Percentiles rank a stretch among this genome's conserved stretches.
Evolutionary conservation across 371 early-diverging fungal genomes (phyloP).

Genomic region (Mucor indicus): DNA sequence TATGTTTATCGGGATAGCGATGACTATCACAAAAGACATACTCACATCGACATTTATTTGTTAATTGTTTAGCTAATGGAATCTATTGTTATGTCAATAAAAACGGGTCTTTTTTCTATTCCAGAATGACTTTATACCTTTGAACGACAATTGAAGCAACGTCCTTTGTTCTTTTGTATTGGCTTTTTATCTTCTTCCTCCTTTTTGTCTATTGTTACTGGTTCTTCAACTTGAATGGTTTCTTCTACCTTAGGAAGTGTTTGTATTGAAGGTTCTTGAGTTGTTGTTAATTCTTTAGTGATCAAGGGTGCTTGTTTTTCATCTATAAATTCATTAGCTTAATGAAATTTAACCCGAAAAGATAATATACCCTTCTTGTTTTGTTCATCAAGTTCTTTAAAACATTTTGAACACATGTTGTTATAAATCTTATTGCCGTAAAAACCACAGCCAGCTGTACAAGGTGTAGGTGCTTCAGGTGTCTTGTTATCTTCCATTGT

Average conservation of each 20-base stretch:
- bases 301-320: background rate
- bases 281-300: background rate
- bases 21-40: constrained; percentile 81
- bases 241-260: background rate
- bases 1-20: constrained; percentile 74
- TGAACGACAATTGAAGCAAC: constrained; percentile 70
- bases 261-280: background rate
- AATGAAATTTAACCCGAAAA: too few relatives aligned
- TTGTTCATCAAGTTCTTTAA: constrained; percentile 42
- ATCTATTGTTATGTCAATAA: too few relatives aligned
- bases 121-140: too few relatives aligned
- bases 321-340: too few relatives aligned
- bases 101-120: too few relatives aligned
- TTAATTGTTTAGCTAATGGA: constrained; percentile 77
- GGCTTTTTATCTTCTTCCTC: too few relatives aligned
- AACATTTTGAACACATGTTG: constrained; percentile 84
- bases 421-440: constrained; percentile 64
- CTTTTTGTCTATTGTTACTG: too few relatives aligned
- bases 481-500: constrained; percentile 62
- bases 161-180: constrained; percentile 66
- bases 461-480: constrained; percentile 49
- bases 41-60: constrained; percentile 79
- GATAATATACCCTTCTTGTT: constrained; percentile 21
- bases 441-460: constrained; percentile 68
- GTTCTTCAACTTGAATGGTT: constrained; percentile 2